Evolutionary conservation across 2,329 filamentous ascomycete genomes (phyloP).

Genomic region (Huntiella decipiens): DNA sequence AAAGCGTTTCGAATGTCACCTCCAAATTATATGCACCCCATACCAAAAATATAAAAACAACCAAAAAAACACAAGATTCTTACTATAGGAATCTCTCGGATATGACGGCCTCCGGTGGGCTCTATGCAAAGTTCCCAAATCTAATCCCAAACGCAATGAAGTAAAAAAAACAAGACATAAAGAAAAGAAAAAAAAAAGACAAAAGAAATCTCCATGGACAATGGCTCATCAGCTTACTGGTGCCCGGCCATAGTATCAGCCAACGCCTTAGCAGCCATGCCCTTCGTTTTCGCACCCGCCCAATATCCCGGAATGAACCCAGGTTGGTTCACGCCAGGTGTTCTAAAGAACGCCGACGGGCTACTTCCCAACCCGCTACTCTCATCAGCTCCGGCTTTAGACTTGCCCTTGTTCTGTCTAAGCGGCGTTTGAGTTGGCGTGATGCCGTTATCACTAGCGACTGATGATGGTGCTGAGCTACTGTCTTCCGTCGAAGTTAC

Average conservation of each 20-base stretch:
- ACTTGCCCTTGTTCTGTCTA: conserved; percentile 8
- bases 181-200: background rate
- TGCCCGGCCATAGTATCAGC: conserved; percentile 2
- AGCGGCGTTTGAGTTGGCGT: conserved; percentile 6
- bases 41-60: background rate
- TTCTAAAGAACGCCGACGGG: conserved; percentile 24
- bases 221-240: background rate
- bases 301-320: conserved; percentile 53
- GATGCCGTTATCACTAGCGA: background rate
- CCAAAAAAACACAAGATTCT: background rate
- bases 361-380: background rate
- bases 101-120: background rate
- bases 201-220: background rate
- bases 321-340: conserved; percentile 60
- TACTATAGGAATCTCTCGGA: background rate
- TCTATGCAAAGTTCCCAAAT: background rate
- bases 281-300: conserved; percentile 2
- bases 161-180: conserved; percentile 1
- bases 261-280: conserved; percentile 6
- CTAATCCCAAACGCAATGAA: background rate
- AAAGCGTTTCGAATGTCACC: too few species aligned
- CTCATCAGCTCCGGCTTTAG: conserved; percentile 15
- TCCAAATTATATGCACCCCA: too few species aligned
- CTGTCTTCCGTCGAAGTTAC: background rate
- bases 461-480: conserved; percentile 2